Evolutionary conservation across 23 red algal genomes (phyloP).

Genomic region (Gracilariopsis chorda): DNA sequence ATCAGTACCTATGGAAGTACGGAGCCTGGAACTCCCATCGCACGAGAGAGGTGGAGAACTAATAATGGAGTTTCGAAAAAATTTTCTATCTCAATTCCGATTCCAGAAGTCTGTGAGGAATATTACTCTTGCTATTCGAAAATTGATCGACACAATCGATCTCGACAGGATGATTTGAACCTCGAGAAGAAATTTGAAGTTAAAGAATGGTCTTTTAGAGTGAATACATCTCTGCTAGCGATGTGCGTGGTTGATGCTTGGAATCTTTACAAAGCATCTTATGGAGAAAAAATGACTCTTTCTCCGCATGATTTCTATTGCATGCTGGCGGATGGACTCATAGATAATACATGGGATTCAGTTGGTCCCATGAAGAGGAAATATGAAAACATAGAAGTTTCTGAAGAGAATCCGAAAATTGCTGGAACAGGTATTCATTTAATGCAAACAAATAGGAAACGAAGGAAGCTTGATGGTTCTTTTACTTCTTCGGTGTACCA

Average conservation of each 20-base stretch:
- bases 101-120: slow-evolving; percentile 6
- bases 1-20: background rate
- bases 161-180: slow-evolving; percentile 37
- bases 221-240: slow-evolving; percentile 20
- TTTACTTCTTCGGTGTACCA: background rate
- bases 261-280: background rate
- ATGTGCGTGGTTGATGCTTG: slow-evolving; percentile 37
- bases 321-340: background rate
- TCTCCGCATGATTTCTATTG: slow-evolving; percentile 17
- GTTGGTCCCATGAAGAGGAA: too few species aligned
- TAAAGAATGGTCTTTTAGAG: slow-evolving; percentile 12
- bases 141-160: slow-evolving; percentile 45
- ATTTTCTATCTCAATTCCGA: background rate
- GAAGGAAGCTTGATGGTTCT: background rate
- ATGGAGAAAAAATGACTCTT: background rate
- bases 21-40: background rate
- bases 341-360: slow-evolving; percentile 23
- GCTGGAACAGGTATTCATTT: background rate
- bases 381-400: too few species aligned
- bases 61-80: background rate
- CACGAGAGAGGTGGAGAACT: background rate
- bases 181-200: slow-evolving; percentile 50
- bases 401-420: background rate
- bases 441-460: background rate
- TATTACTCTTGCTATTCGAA: slow-evolving; percentile 4